A percentile compares a stretch with the other conserved stretches of the same genome.
phyloP scores from a whole-genome alignment of 192 early-diverging fungal genomes.

The Coemansia sp. region DNA sequence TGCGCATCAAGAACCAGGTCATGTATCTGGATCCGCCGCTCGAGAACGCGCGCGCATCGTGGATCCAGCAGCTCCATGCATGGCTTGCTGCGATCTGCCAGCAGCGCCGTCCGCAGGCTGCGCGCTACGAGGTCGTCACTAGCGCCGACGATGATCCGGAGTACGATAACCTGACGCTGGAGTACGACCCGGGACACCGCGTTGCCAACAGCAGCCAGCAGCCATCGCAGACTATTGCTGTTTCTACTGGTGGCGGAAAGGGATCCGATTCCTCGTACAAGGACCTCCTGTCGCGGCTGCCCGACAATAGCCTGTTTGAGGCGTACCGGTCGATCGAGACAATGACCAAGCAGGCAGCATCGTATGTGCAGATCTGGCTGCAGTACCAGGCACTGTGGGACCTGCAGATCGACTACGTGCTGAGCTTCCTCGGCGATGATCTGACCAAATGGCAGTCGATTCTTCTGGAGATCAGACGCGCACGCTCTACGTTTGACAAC shows the following conservation, averaged over 20 bases:
- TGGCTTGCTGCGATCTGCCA: constrained; percentile 91
- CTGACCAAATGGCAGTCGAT: constrained; percentile 91
- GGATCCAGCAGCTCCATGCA: constrained; percentile 87
- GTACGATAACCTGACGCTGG: constrained; percentile 56
- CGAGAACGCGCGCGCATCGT: constrained; percentile 86
- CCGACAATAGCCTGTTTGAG: constrained; percentile 63
- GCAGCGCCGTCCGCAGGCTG: constrained; percentile 80
- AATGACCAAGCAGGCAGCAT: constrained; percentile 70
- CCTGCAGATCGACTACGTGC: constrained; percentile 83
- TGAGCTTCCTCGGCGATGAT: constrained; percentile 81
- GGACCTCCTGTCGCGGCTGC: constrained; percentile 67
- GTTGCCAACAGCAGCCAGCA: constrained; percentile 1
- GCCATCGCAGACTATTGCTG: background rate
- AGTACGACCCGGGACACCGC: constrained; percentile 57
- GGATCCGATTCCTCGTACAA: constrained; percentile 24
- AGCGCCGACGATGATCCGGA: constrained; percentile 62
- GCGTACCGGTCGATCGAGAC: constrained; percentile 86
- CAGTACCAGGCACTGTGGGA: constrained; percentile 99
- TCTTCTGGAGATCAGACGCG: constrained; percentile 90
- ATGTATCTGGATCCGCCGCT: constrained; percentile 97
- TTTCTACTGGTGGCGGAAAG: background rate
- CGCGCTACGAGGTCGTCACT: constrained; percentile 83
- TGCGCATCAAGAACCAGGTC: constrained; percentile 90
- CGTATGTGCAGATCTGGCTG: constrained; percentile 93
- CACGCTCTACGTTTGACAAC: constrained; percentile 94